These are phyloP conservation scores for Draba incana DNA, from an alignment of 345 rosid species.

Conservation along the genomic window DNA sequence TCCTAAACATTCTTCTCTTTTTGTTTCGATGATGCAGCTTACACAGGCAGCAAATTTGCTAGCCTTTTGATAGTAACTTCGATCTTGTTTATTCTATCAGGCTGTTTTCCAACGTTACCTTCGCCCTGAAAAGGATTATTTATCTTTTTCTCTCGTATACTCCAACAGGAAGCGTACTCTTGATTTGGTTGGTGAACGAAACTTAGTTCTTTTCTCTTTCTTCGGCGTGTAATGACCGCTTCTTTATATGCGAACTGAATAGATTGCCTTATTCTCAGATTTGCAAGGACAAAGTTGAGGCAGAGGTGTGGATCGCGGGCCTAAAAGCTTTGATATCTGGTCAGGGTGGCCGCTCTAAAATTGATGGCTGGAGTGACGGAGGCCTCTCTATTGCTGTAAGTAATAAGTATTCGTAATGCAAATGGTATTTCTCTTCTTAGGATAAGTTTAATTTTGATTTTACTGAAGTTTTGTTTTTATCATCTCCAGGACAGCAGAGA, in stretches of 20 bases:
- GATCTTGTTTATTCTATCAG: constrained; percentile 46
- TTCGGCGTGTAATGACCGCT: not conserved
- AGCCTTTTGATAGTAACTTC: constrained; percentile 12
- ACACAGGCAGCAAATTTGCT: not conserved
- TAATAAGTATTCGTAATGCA: constrained; percentile 4
- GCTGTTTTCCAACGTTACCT: constrained; percentile 85
- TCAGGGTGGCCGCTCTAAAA: constrained; percentile 90
- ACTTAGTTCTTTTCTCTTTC: constrained; percentile 30
- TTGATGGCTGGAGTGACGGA: constrained; percentile 93
- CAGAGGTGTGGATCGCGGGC: constrained; percentile 91
- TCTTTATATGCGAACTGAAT: constrained; percentile 27
- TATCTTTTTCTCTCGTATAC: constrained; percentile 87
- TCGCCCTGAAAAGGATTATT: constrained; percentile 85
- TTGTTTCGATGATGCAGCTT: constrained; percentile 17
- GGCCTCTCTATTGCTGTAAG: constrained; percentile 85
- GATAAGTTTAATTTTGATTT: constrained; percentile 10
- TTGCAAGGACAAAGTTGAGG: constrained; percentile 95
- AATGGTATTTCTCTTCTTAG: not conserved
- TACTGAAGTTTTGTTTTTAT: constrained; percentile 25
- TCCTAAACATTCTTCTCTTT: constrained; percentile 33
- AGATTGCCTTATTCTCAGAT: constrained; percentile 52
- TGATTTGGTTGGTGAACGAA: constrained; percentile 79
- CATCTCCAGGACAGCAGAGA: constrained; percentile 83
- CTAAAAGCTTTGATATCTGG: constrained; percentile 75
- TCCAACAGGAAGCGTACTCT: constrained; percentile 82